These are phyloP conservation scores for Pulveroboletus sp. DNA, from an alignment of 768 basidiomycete genomes.

Conservation along the genomic window DNA sequence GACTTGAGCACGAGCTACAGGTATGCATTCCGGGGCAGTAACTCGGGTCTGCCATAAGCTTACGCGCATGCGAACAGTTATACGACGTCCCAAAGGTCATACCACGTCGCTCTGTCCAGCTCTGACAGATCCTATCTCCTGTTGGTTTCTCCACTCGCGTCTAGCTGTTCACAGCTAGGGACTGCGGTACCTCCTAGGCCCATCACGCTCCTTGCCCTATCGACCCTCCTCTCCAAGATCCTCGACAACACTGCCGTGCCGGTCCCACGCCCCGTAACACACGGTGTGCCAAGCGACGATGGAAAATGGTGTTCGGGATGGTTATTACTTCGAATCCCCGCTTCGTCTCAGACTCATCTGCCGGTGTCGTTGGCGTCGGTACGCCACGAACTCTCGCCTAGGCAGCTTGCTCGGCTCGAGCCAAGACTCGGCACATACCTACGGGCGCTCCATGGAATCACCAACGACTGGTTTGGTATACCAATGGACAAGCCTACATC, in stretches of 20 bases:
- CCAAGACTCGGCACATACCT: conserved; percentile 58
- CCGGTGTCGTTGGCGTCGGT: conserved; percentile 33
- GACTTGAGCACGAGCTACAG: conserved; percentile 25
- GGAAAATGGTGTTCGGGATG: conserved; percentile 23
- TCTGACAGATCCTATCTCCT: conserved; percentile 25
- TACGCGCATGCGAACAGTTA: conserved; percentile 15
- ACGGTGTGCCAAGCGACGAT: conserved; percentile 38
- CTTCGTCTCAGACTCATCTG: conserved; percentile 34
- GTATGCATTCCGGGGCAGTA: conserved; percentile 12
- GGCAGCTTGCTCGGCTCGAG: conserved; percentile 46
- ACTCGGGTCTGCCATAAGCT: neutral
- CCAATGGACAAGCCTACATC: conserved; percentile 30
- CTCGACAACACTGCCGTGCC: conserved; percentile 46
- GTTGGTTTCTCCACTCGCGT: conserved; percentile 15
- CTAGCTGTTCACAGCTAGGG: conserved; percentile 7
- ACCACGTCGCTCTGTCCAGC: conserved; percentile 25
- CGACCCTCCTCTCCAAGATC: conserved; percentile 40
- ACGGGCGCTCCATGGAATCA: conserved; percentile 61
- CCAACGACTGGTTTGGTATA: conserved; percentile 72
- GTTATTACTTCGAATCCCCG: conserved; percentile 32
- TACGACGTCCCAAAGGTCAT: conserved; percentile 25
- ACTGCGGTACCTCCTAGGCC: neutral
- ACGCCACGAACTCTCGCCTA: conserved; percentile 31
- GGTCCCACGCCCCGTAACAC: conserved; percentile 38
- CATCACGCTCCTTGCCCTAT: conserved; percentile 33